Evolutionary conservation across 2,329 filamentous ascomycete species (phyloP), one percentile per base, ranked within the genome.

Genomic region (Fusarium robinianum): DNA sequence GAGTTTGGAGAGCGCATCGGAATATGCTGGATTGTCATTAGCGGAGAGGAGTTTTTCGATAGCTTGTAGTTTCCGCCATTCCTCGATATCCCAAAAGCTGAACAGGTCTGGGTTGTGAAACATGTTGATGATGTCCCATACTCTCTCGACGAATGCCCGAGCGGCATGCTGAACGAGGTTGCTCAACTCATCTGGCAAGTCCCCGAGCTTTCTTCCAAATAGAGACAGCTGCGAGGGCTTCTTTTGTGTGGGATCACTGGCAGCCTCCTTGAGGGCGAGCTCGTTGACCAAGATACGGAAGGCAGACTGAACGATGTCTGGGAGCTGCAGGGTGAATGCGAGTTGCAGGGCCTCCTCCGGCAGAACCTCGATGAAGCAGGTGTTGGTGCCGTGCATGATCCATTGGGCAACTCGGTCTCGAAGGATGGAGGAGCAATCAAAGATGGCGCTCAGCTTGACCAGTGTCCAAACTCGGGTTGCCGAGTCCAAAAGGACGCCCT

Each of bases 381-480:
- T 67, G 56, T 88, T 87, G 1, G 65, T 68, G 3, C 68, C 63
- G 14, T 72, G 67, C 49, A 80, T 73, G 8, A 87, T 69, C 84
- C 85, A 88, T 21, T 74, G 72, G 3, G 75, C 64, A 27, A 85
- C 72, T 9, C 68, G 69, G 35, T 80, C 74, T 49, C 63, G 73
- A 14, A 81, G 63, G 6, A 71, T 61, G 5, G 56, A 50, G 2
- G 64, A 61, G 41, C 80, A 77, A 18, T 82, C 78, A 36, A 85
- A 76, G 25, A 81, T 72, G 46, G 79, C 79, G 6, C 81, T 79
- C 7, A 88, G 64, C 3, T 77, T 79, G 22, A 81, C 78, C n/a
- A 87, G 72, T 0, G 84, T 87, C 75, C 81, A 88, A 24, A 86
- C 67, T 10, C 85, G 81, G 8, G 77, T 72, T 1, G 85, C 84